Evolutionary conservation across 306 rosid genomes (phyloP).

Genomic region (Neltuma alba): DNA sequence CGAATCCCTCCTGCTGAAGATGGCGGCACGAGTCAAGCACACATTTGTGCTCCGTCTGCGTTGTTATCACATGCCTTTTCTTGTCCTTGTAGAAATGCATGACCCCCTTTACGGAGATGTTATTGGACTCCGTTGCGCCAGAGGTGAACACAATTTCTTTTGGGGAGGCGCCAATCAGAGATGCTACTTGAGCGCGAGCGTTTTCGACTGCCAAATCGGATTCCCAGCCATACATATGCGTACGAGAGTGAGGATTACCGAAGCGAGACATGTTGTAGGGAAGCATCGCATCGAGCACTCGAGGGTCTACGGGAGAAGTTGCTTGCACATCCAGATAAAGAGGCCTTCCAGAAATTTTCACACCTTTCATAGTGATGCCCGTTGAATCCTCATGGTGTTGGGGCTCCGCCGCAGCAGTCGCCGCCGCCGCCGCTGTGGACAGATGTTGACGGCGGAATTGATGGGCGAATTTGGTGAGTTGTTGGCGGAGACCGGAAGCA

Average conservation of each 20-base stretch:
- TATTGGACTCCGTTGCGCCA: slow-evolving; percentile 91
- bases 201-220: slow-evolving; percentile 85
- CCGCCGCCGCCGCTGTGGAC: slow-evolving; percentile 22
- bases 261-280: slow-evolving; percentile 66
- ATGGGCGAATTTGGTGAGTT: slow-evolving; percentile 25
- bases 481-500: slow-evolving; percentile 49
- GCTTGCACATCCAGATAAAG: slow-evolving; percentile 84
- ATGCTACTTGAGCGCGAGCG: slow-evolving; percentile 81
- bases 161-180: slow-evolving; percentile 71
- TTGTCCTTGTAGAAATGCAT: slow-evolving; percentile 83
- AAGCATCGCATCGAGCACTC: slow-evolving; percentile 93
- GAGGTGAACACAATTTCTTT: slow-evolving; percentile 89
- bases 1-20: slow-evolving; percentile 92
- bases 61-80: slow-evolving; percentile 81
- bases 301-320: slow-evolving; percentile 78
- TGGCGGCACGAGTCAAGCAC: slow-evolving; percentile 93
- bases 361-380: slow-evolving; percentile 77
- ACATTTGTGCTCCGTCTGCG: slow-evolving; percentile 98
- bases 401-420: background rate
- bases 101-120: slow-evolving; percentile 80
- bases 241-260: slow-evolving; percentile 94
- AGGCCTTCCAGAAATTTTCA: slow-evolving; percentile 76
- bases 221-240: slow-evolving; percentile 95
- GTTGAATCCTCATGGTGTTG: slow-evolving; percentile 41
- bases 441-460: slow-evolving; percentile 1